phyloP scores from a whole-genome alignment of 1,139 yeast species.

The Protomyces inundatus region DNA sequence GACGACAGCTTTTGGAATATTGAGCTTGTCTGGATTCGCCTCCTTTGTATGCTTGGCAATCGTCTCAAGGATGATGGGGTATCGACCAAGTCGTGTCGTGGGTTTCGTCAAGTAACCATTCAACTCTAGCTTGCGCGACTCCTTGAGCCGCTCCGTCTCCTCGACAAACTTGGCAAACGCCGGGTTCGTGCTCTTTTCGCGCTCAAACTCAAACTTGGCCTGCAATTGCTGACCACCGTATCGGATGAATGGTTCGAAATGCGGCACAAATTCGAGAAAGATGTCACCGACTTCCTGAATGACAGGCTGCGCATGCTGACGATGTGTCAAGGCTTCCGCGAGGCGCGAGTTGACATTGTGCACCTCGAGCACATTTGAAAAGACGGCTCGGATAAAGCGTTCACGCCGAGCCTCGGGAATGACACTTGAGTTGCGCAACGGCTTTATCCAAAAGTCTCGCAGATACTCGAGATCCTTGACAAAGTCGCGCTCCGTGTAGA shows the following conservation, averaged over 20 bases:
- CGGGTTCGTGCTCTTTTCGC: slow-evolving; percentile 86
- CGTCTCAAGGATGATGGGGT: slow-evolving; percentile 77
- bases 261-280: slow-evolving; percentile 73
- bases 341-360: slow-evolving; percentile 75
- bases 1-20: slow-evolving; percentile 66
- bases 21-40: slow-evolving; percentile 66
- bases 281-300: slow-evolving; percentile 84
- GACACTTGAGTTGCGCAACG: slow-evolving; percentile 75
- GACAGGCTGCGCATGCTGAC: slow-evolving; percentile 85
- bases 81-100: slow-evolving; percentile 91
- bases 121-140: slow-evolving; percentile 82
- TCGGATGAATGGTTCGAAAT: slow-evolving; percentile 83
- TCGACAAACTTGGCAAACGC: slow-evolving; percentile 88
- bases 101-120: slow-evolving; percentile 93
- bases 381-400: slow-evolving; percentile 83
- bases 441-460: slow-evolving; percentile 90
- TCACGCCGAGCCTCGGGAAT: slow-evolving; percentile 87
- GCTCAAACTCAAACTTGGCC: slow-evolving; percentile 91
- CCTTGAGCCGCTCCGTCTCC: slow-evolving; percentile 84
- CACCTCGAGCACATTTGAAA: slow-evolving; percentile 83
- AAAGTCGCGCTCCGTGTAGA: slow-evolving; percentile 89
- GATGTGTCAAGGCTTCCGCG: slow-evolving; percentile 80
- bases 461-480: slow-evolving; percentile 90
- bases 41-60: slow-evolving; percentile 75
- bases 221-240: slow-evolving; percentile 96